Conservation (phyloP, 805 yeast species). For the Scheffersomyces spartinae region DNA sequence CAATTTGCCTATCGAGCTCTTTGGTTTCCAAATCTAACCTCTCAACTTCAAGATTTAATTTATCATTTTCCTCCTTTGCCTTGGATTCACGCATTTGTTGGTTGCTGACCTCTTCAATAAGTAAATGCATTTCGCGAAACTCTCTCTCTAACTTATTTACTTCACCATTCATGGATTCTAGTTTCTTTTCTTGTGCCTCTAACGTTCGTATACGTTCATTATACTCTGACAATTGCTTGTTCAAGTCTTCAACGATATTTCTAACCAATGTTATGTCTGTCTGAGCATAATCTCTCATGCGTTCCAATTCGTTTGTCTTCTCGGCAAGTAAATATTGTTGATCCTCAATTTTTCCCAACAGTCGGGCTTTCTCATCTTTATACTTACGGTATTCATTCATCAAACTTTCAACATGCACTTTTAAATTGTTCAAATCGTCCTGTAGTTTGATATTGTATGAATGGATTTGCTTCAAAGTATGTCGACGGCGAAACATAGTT, state of each 20-base stretch:
- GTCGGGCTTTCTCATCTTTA: slow-evolving; percentile 21
- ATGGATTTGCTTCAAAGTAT: slow-evolving; percentile 20
- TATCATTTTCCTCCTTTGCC: too few relatives aligned
- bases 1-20: too few relatives aligned
- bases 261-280: slow-evolving; percentile 16
- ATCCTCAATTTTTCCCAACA: slow-evolving; percentile 26
- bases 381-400: slow-evolving; percentile 24
- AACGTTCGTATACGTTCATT: too few relatives aligned
- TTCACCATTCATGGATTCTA: too few relatives aligned
- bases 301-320: slow-evolving; percentile 17
- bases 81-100: too few relatives aligned
- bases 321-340: slow-evolving; percentile 21
- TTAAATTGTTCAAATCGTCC: slow-evolving; percentile 23
- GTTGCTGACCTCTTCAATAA: too few relatives aligned
- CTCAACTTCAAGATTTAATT: too few relatives aligned
- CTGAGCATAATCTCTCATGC: slow-evolving; percentile 18
- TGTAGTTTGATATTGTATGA: slow-evolving; percentile 25
- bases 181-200: too few relatives aligned
- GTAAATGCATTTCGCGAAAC: too few relatives aligned
- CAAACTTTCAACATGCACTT: slow-evolving; percentile 21
- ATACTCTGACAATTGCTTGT: slow-evolving; percentile 10
- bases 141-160: too few relatives aligned
- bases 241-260: slow-evolving; percentile 20
- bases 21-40: too few relatives aligned
- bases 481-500: too few relatives aligned